Percentiles rank a stretch among this genome's conserved stretches.
Evolutionary conservation across 768 basidiomycete species (phyloP).

Genomic region (Pleurotus platypus): DNA sequence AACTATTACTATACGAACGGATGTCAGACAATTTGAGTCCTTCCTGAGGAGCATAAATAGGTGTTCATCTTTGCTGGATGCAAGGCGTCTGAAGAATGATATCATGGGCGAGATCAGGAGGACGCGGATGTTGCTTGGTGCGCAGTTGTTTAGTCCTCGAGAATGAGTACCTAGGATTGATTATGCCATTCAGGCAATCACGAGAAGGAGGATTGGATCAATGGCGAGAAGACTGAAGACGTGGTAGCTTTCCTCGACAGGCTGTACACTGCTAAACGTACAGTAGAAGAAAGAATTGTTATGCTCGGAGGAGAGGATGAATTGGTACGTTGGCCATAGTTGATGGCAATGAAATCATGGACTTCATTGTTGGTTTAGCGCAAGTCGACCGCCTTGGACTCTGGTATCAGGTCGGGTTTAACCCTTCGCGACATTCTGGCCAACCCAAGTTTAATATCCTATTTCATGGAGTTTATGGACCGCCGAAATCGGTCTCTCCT

Average conservation of each 20-base stretch:
- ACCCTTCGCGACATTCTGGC: constrained; percentile 76
- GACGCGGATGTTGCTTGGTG: constrained; percentile 72
- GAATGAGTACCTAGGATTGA: background rate
- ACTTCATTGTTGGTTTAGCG: constrained; percentile 28
- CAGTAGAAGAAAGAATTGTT: constrained; percentile 82
- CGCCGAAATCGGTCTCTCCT: constrained; percentile 77
- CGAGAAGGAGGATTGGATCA: constrained; percentile 86
- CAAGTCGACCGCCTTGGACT: constrained; percentile 35
- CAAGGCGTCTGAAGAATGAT: constrained; percentile 87
- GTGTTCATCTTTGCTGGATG: constrained; percentile 82
- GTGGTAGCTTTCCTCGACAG: constrained; percentile 85
- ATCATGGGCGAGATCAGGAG: constrained; percentile 87
- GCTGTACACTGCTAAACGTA: constrained; percentile 84
- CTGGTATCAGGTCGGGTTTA: constrained; percentile 42
- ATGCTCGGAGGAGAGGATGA: constrained; percentile 70
- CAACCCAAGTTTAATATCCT: constrained; percentile 87
- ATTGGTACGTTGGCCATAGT: constrained; percentile 37
- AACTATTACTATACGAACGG: constrained; percentile 78
- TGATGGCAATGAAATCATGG: background rate
- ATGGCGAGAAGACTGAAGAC: constrained; percentile 80
- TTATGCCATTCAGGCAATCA: constrained; percentile 56
- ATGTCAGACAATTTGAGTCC: constrained; percentile 81
- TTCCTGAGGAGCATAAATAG: constrained; percentile 84
- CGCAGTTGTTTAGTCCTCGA: constrained; percentile 10
- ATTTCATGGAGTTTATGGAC: constrained; percentile 99